Base-by-base conservation (phyloP, 2,329 filamentous ascomycete species). In the Endoconidiophora polonica region DNA sequence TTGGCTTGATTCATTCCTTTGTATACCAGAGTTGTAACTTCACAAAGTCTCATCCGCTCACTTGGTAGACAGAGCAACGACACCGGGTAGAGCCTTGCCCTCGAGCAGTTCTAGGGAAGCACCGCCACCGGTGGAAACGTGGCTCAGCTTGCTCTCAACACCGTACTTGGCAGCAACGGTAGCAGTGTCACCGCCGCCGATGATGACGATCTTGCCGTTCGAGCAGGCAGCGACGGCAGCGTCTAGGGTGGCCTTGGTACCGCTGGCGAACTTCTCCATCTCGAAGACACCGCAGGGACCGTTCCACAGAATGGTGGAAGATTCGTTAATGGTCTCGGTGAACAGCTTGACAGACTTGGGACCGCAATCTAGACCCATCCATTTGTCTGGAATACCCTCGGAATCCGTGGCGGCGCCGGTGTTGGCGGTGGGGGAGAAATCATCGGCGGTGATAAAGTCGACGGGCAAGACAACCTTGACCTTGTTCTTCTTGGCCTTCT, bases 241-340 rank as follows among this genome's bases (percentile, higher is more conserved):
- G 62, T 95, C 85, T 58, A 98, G 79, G 46, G 86, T 94, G 55
- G 79, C 75, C 77, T 94, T 94, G 62, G 91, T 98, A 59, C 86
- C 91, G 55, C 74, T 81, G 62, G 88, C 86, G 66, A 98, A 98
- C 64, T 84, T 82, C 55, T 95, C 86, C 62, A 96, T 83, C 77
- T 98, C 91, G 61, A 98, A 98, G 59, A 98, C 91, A 66, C 91
- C 91, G 14, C 90, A 81, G 50, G 91, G 91, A 51, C 91, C 91
- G 73, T 98, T 98, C 91, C 91, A 98, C 56, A 98, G 83, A 66
- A 98, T 95, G 52, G 91, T 98, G 76, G 95, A 80, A 57, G 90
- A 79, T 61, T 90, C 80, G 57, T 74, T 73, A 59, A 98, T 96
- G 58, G 88, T 80, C 63, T 82, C 72, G 73, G 90, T 79, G 80